phyloP scores from a whole-genome alignment of 345 rosid genomes.

The Eucalyptus sp. region DNA sequence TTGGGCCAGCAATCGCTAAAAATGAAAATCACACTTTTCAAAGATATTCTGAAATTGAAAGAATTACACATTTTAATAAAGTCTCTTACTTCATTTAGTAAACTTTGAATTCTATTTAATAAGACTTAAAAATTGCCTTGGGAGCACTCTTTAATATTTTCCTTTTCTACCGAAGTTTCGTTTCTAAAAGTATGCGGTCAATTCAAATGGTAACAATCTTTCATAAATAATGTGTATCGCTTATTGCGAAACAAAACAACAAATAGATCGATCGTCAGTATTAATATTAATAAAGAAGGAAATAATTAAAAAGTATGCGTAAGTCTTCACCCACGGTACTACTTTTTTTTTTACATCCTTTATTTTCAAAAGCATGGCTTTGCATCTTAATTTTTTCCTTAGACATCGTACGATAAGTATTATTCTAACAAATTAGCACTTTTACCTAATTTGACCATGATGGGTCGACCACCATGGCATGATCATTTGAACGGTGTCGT shows the following conservation, averaged over 20 bases:
- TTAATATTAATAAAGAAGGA: background rate
- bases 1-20: background rate
- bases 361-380: background rate
- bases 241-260: background rate
- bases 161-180: background rate
- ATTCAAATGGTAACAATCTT: background rate
- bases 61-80: background rate
- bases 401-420: accelerated
- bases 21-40: background rate
- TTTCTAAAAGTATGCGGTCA: background rate
- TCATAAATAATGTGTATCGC: accelerated
- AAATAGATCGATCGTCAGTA: accelerated
- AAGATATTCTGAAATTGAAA: background rate
- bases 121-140: background rate
- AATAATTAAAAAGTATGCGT: accelerated
- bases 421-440: background rate
- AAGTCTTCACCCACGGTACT: background rate
- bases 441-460: background rate
- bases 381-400: background rate
- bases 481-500: background rate
- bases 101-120: background rate
- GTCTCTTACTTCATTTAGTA: background rate
- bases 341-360: background rate
- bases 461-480: background rate
- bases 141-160: background rate